These are phyloP conservation scores for Aspergillus fumigatus DNA, from an alignment of 2,329 filamentous ascomycete species.

Conservation along the genomic window DNA sequence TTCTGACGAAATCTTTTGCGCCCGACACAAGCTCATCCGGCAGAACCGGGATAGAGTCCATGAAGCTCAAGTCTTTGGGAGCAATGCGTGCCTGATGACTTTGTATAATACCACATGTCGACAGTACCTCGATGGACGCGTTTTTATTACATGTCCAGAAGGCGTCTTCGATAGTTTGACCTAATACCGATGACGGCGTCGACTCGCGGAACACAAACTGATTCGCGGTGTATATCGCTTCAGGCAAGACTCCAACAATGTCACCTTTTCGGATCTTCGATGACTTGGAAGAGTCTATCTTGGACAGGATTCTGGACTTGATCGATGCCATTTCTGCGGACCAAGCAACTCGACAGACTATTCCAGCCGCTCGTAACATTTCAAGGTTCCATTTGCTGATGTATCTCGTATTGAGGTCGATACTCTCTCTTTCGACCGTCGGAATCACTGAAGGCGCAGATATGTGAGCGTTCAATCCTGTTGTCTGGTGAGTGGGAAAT, in stretches of 20 bases:
- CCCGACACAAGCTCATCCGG: slow-evolving; percentile 68
- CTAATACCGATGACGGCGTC: slow-evolving; percentile 78
- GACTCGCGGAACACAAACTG: slow-evolving; percentile 88
- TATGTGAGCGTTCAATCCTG: slow-evolving; percentile 86
- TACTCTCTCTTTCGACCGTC: slow-evolving; percentile 93
- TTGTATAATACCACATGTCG: slow-evolving; percentile 79
- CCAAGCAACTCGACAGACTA: slow-evolving; percentile 85
- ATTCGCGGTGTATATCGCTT: slow-evolving; percentile 76
- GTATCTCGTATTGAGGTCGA: slow-evolving; percentile 92
- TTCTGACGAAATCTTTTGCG: slow-evolving; percentile 68
- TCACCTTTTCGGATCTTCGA: slow-evolving; percentile 59
- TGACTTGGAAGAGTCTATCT: slow-evolving; percentile 26
- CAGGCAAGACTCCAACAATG: slow-evolving; percentile 65
- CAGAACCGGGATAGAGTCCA: slow-evolving; percentile 82
- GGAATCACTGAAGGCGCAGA: slow-evolving; percentile 95
- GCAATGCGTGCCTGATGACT: slow-evolving; percentile 76
- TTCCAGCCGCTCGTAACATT: slow-evolving; percentile 83
- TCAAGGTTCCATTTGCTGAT: slow-evolving; percentile 95
- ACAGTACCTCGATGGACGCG: slow-evolving; percentile 80
- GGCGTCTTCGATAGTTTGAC: slow-evolving; percentile 83
- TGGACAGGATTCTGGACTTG: slow-evolving; percentile 53
- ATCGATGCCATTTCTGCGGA: slow-evolving; percentile 79
- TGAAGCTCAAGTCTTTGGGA: slow-evolving; percentile 68
- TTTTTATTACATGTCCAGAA: slow-evolving; percentile 91
- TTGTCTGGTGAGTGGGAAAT: slow-evolving; percentile 96